Evolutionary conservation across 2,329 filamentous ascomycete genomes (phyloP).

Genomic region (Neonectria ditissima): DNA sequence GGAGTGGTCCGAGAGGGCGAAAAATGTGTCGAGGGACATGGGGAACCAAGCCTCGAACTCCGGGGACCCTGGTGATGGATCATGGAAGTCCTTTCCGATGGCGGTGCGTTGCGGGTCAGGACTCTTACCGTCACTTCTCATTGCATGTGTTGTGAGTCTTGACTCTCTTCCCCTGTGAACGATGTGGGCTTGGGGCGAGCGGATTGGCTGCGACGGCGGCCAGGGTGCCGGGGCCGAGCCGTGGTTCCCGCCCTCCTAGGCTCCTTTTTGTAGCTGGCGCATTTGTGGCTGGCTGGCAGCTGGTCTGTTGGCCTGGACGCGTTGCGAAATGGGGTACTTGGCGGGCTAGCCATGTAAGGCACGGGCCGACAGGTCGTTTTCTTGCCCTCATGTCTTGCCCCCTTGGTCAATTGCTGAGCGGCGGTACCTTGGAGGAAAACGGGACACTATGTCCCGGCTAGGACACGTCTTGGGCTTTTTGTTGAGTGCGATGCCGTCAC

Average conservation of each 20-base stretch:
- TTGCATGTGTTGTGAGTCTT: background rate
- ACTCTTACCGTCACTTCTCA: slow-evolving; percentile 2
- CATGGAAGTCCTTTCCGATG: no score
- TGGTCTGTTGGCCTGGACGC: background rate
- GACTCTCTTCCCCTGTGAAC: background rate
- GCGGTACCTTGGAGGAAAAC: background rate
- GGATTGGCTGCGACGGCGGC: slow-evolving; percentile 33
- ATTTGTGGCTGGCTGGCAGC: slow-evolving; percentile 9
- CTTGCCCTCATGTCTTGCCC: background rate
- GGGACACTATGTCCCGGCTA: no score
- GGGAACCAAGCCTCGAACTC: background rate
- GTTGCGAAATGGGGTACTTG: background rate
- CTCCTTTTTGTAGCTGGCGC: slow-evolving; percentile 27
- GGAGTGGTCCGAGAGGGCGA: slow-evolving; percentile 6
- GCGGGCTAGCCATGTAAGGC: slow-evolving; percentile 11
- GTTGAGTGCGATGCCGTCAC: background rate
- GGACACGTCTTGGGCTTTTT: no score
- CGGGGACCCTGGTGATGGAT: slow-evolving; percentile 2
- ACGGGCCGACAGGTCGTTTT: slow-evolving; percentile 3
- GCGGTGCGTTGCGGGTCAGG: background rate
- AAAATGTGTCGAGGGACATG: background rate
- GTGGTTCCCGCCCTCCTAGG: slow-evolving; percentile 42
- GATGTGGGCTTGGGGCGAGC: background rate
- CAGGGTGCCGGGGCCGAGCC: slow-evolving; percentile 36
- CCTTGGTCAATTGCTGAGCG: background rate